Percentiles rank a stretch among this genome's conserved stretches.
phyloP scores from a whole-genome alignment of 371 early-diverging fungal species.

The Conidiobolus incongruus region DNA sequence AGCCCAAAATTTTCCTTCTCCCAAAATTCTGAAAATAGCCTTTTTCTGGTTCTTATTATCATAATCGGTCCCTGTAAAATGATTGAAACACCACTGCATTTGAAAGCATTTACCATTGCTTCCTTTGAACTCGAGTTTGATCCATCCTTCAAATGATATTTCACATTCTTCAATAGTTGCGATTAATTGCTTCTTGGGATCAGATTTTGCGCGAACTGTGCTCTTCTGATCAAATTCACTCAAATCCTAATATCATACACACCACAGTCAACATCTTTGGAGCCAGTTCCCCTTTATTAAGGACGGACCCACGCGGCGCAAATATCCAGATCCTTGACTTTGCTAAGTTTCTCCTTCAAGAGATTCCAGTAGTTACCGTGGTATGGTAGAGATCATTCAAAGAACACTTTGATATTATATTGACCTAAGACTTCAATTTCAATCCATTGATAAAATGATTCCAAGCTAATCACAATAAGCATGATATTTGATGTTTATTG shows the following conservation, averaged over 20 bases:
- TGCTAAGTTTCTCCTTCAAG: slow-evolving; percentile 7
- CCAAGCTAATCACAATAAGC: too few relatives aligned
- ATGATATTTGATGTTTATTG: too few relatives aligned
- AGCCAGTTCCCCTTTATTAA: slow-evolving; percentile 7
- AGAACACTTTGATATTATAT: too few relatives aligned
- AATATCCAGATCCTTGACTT: slow-evolving; percentile 7
- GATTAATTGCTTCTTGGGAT: slow-evolving; percentile 12
- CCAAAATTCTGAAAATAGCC: slow-evolving; percentile 14
- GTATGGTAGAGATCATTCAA: not conserved
- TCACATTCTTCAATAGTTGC: slow-evolving; percentile 10
- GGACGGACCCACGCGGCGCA: slow-evolving; percentile 10
- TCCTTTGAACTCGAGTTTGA: slow-evolving; percentile 14
- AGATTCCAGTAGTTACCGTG: not conserved
- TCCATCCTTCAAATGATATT: slow-evolving; percentile 14
- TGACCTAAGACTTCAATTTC: too few relatives aligned
- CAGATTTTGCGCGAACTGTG: slow-evolving; percentile 13
- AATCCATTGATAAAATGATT: too few relatives aligned
- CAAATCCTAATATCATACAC: slow-evolving; percentile 17
- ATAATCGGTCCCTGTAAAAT: slow-evolving; percentile 17
- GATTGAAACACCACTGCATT: slow-evolving; percentile 10
- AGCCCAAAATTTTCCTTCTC: slow-evolving; percentile 15
- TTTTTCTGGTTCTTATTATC: slow-evolving; percentile 11
- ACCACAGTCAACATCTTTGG: slow-evolving; percentile 13
- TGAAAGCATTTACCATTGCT: slow-evolving; percentile 13
- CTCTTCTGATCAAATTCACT: slow-evolving; percentile 18